Evolutionary conservation across 805 yeast species (phyloP), one percentile per base, ranked within the genome.

Genomic region (Metschnikowia aberdeeniae): DNA sequence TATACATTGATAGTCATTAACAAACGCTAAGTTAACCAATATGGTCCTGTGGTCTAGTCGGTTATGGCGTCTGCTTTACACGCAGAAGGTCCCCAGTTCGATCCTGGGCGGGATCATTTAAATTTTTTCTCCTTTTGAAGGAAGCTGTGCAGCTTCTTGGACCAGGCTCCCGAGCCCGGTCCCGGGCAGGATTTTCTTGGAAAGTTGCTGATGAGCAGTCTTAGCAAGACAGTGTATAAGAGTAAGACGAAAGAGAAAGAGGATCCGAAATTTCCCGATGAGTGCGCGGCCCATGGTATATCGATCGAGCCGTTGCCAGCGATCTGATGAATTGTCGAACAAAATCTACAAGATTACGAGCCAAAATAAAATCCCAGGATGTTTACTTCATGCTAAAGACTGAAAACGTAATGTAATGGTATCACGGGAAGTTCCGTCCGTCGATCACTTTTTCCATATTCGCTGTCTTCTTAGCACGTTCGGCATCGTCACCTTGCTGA

Each of bases 41-140:
- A 45, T 67, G 93, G 93, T 82, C 83, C 81, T 84, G 89, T 89
- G 97, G 97, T 89, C 96, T 89, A 89, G 97, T 89, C 73, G 97
- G 97, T 89, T 82, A 90, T 90, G 97, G 96, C 97, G 86, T 87
- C 93, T 89, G 97, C 97, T 88, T 90, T 89, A 90, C 97, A 90
- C 97, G 97, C 96, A 89, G 93, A 87, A 87, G 89, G 97, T 92
- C 97, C 97, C 97, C 97, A 89, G 97, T 92, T 92, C 97, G 97
- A 92, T 89, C 97, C 97, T 90, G 97, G 97, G 97, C 89, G 86
- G 83, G 88, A 85, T 89, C 97, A 89, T 36, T 44, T 51, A n/a
- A n/a, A 17, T 17, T 17, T 17, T 17, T 17, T 3, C 34, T 48
- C n/a, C n/a, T 50, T 48, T 36, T 27, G 31, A 4, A 22, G 26